Evolutionary conservation across 1,284 basidiomycete genomes (phyloP).

Genomic region (Anthracocystis panici-leucophaei): DNA sequence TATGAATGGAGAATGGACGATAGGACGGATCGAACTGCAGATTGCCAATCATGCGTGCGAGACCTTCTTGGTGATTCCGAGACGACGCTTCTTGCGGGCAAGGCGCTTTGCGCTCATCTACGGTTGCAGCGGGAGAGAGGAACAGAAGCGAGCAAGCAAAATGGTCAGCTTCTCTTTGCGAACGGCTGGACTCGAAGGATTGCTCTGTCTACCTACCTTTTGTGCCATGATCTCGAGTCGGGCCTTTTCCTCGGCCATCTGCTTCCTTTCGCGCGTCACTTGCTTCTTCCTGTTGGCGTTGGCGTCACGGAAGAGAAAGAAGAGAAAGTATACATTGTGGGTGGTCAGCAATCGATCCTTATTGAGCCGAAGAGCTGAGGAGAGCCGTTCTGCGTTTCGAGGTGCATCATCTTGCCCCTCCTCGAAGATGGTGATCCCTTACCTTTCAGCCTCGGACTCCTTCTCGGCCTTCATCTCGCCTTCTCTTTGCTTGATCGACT

Average conservation of each 20-base stretch:
- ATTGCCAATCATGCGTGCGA: conserved; percentile 33
- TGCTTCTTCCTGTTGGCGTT: conserved; percentile 36
- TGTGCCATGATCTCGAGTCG: conserved; percentile 55
- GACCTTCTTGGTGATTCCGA: conserved; percentile 60
- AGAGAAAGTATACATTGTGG: neutral
- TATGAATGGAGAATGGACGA: neutral
- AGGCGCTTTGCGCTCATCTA: conserved; percentile 61
- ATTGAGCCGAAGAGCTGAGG: no score
- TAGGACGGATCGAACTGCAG: neutral
- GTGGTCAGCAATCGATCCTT: neutral
- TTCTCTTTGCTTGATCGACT: conserved; percentile 54
- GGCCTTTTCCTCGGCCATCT: conserved; percentile 57
- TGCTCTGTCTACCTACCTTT: conserved; percentile 37
- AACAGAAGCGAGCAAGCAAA: neutral
- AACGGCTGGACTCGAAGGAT: neutral
- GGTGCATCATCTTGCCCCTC: neutral
- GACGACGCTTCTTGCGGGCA: conserved; percentile 49
- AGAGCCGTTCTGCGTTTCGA: neutral
- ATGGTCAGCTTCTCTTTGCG: neutral
- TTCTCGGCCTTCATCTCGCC: conserved; percentile 56
- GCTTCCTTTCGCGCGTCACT: conserved; percentile 50
- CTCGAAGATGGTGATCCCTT: neutral
- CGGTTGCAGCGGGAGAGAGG: neutral
- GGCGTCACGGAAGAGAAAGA: neutral
- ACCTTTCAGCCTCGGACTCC: conserved; percentile 42